Conservation (phyloP, 139 green algal genomes). For the Picochlorum sp. region DNA sequence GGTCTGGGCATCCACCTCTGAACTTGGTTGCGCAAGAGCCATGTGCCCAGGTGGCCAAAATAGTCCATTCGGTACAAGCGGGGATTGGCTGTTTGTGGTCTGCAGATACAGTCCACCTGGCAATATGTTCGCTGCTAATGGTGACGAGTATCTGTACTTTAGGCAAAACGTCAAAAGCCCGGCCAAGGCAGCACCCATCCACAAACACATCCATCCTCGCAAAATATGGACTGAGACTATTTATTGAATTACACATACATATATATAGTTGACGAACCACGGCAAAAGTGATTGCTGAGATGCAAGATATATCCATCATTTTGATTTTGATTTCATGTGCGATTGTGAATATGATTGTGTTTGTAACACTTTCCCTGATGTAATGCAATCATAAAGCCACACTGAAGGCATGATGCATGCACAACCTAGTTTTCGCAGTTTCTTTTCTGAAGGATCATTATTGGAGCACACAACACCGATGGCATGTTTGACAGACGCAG, state of each 20-base stretch:
- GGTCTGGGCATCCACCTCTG: not conserved
- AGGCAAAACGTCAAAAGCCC: not conserved
- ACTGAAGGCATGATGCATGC: not conserved
- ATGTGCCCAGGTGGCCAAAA: not conserved
- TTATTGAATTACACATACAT: no score
- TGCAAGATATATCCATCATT: not conserved
- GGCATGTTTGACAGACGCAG: no score
- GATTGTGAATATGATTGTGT: no score
- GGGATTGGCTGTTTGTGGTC: not conserved
- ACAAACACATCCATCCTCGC: not conserved
- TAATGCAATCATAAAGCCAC: slow-evolving; percentile 1
- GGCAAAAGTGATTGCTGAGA: no score
- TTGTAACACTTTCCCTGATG: not conserved
- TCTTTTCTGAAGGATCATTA: no score
- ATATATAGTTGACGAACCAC: no score
- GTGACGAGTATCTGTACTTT: not conserved
- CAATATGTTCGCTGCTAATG: not conserved
- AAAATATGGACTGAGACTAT: no score
- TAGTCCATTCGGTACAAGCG: not conserved
- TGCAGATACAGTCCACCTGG: not conserved
- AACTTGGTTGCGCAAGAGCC: not conserved
- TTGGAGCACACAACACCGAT: no score
- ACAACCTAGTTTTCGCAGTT: not conserved
- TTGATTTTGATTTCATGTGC: not conserved
- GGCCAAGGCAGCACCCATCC: not conserved